Evolutionary conservation across 352 stramenopile genomes (phyloP), one percentile per base, ranked within the genome.

Genomic region (Phytophthora quininea): DNA sequence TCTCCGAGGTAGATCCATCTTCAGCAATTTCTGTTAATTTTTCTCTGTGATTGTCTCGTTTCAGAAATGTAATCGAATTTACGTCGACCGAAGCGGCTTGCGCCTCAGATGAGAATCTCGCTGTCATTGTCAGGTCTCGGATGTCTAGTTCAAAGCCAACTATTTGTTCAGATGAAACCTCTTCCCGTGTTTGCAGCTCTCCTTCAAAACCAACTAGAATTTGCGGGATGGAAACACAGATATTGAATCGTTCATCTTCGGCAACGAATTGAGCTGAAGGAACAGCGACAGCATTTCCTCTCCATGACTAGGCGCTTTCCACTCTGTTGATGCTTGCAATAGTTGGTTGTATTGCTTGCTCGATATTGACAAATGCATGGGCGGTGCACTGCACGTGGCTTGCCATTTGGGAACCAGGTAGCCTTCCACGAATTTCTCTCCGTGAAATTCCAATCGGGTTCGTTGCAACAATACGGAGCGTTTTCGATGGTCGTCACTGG

Each of bases 281-380:
- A 8, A 9, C 24, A 30, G 15, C 43, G 11, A 30, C 12, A 24
- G 3, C 10, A 19, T 56, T 33, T 54, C 32, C 30, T 24, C 10
- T 1, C 47, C 53, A 14, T 32, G 42, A 29, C 19, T 59, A 7
- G 63, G 63, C 29, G 57, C 37, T 51, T 77, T 69, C 84, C 84
- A 92, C 8, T 81, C 72, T 6, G 77, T 66, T n/a, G 82, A 90
- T 31, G 82, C 79, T 45, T 86, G 77, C 10, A 91, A 38, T 8
- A 92, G 76, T 66, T 93, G 83, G 7, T 84, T 74, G 29, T 90
- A 91, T 58, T 93, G 85, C 1, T 76, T 65, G 51, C 76, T 91
- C 0, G 81, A 90, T 14, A 93, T 67, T 0, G 81, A 85, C 51
- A 93, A 89, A 48, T 86, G 89, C 30, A 93, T 88, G 0, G 85